Conservation (phyloP, 2,329 filamentous ascomycete species). For the Sclerotinia spermophila region DNA sequence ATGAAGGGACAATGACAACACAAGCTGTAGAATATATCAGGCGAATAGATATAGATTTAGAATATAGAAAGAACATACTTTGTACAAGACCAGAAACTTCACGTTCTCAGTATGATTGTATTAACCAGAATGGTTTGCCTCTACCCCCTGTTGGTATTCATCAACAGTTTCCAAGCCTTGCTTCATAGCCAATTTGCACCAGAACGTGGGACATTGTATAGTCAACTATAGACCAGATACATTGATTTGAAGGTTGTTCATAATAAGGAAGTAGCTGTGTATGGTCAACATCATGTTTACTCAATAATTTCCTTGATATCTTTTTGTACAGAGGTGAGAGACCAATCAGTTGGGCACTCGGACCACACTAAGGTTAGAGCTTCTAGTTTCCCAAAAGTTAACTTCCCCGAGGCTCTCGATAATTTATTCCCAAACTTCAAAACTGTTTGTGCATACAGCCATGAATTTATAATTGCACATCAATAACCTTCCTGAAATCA, state of each 20-base stretch:
- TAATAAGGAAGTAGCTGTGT: neutral
- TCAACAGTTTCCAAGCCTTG: neutral
- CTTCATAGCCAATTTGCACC: neutral
- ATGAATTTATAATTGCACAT: conserved; percentile 6
- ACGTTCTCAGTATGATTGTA: neutral
- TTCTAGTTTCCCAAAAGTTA: conserved; percentile 3
- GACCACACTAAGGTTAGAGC: neutral
- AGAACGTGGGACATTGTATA: neutral
- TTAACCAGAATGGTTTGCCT: neutral
- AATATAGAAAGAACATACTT: neutral
- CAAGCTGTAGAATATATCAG: neutral
- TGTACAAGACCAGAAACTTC: neutral
- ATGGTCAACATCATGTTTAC: neutral
- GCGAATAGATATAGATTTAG: neutral
- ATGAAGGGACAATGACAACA: neutral
- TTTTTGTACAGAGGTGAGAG: neutral
- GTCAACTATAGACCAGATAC: neutral
- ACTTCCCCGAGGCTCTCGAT: neutral
- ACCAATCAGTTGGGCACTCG: neutral
- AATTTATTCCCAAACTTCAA: neutral
- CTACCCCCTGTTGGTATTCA: neutral
- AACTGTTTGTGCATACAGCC: conserved; percentile 2
- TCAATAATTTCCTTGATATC: neutral
- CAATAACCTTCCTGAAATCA: neutral
- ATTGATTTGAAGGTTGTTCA: neutral